Conservation (phyloP, 2,329 filamentous ascomycete species). For the Aspergillus brasiliensis region DNA sequence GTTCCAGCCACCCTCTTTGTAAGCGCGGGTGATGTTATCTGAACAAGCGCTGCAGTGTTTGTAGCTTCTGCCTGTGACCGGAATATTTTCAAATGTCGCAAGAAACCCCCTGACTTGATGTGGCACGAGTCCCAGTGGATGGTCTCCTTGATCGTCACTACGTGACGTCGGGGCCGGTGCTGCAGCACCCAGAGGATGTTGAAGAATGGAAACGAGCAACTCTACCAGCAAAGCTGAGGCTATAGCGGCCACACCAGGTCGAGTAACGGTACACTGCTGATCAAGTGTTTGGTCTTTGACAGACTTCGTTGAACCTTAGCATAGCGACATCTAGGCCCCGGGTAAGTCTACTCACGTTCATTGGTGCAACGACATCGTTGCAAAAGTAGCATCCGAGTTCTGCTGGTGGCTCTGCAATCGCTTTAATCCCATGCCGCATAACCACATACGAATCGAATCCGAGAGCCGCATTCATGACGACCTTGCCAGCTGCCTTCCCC, state of each 20-base stretch:
- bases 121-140: conserved; percentile 57
- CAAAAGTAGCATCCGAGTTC: conserved; percentile 96
- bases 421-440: conserved; percentile 85
- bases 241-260: conserved; percentile 87
- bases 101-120: conserved; percentile 67
- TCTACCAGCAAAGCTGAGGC: conserved; percentile 91
- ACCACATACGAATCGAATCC: conserved; percentile 97
- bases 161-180: conserved; percentile 42
- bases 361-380: conserved; percentile 93
- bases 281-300: conserved; percentile 94
- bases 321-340: conserved; percentile 11
- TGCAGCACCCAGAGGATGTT: conserved; percentile 67
- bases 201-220: conserved; percentile 80
- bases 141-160: conserved; percentile 39
- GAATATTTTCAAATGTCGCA: conserved; percentile 60
- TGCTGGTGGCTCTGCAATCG: conserved; percentile 57
- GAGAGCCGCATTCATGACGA: conserved; percentile 94
- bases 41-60: conserved; percentile 66
- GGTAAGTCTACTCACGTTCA: conserved; percentile 67
- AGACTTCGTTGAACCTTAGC: conserved; percentile 59
- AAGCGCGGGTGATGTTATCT: conserved; percentile 55
- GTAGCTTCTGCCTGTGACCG: conserved; percentile 60
- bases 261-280: conserved; percentile 96
- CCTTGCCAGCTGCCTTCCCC: conserved; percentile 88
- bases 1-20: conserved; percentile 59